These are phyloP conservation scores for Musa acuminata DNA, from an alignment of 176 grass and related monocot species.

Conservation along the genomic window DNA sequence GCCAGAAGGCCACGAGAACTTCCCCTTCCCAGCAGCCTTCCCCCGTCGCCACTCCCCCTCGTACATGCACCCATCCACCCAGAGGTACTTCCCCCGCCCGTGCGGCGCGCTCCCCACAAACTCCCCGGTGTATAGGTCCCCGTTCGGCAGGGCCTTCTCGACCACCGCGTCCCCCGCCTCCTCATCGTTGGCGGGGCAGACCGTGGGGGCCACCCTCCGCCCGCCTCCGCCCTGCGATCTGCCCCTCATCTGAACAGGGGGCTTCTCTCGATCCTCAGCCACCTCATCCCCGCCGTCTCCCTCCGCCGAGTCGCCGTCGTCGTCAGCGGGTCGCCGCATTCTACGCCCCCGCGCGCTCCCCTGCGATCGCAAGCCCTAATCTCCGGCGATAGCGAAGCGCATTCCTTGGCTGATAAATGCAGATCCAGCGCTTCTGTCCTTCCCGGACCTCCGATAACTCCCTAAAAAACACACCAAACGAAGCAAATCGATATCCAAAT, in stretches of 20 bases:
- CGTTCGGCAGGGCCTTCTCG: constrained; percentile 75
- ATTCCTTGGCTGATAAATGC: neutral
- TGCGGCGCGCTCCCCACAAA: constrained; percentile 59
- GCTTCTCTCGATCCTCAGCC: neutral
- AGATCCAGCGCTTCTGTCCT: neutral
- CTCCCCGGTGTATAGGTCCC: constrained; percentile 63
- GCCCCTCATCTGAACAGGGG: neutral
- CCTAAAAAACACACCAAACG: neutral
- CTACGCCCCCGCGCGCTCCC: neutral
- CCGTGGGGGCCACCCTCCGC: constrained; percentile 55
- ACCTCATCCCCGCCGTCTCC: neutral
- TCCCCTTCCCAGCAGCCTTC: constrained; percentile 75
- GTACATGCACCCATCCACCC: constrained; percentile 95
- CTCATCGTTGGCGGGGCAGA: constrained; percentile 21
- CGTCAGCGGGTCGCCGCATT: neutral
- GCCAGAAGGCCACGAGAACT: constrained; percentile 90
- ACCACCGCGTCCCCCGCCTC: constrained; percentile 22
- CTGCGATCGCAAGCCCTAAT: neutral
- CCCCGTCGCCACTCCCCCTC: constrained; percentile 87
- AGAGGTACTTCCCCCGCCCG: constrained; percentile 82
- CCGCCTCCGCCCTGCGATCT: constrained; percentile 10
- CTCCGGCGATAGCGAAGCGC: neutral
- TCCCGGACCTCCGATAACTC: neutral
- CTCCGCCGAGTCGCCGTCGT: neutral
- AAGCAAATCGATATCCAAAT: neutral